Percentiles rank a stretch among this genome's conserved stretches.
phyloP scores from a whole-genome alignment of 495 filamentous ascomycete species.

The Penicillium flavigenum region DNA sequence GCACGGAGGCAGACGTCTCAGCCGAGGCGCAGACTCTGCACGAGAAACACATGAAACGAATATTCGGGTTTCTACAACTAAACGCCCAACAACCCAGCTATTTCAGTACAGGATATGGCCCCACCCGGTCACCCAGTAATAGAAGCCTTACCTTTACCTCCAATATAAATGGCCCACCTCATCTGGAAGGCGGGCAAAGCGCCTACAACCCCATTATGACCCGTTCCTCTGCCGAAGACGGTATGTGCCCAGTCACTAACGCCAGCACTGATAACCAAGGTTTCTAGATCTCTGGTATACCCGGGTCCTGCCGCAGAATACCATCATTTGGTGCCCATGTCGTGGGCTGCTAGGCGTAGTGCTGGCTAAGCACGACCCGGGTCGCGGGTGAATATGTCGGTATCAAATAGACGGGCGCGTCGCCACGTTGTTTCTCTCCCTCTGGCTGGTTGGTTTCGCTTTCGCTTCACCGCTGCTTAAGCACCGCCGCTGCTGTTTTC shows the following conservation, averaged over 20 bases:
- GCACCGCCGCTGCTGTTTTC: neutral
- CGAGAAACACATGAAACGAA: neutral
- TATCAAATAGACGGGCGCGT: neutral
- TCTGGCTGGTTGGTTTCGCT: constrained; percentile 4
- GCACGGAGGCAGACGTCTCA: neutral
- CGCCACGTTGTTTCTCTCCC: neutral
- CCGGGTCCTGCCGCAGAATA: neutral
- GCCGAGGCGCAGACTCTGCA: neutral
- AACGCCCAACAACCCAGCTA: neutral
- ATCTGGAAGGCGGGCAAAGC: neutral
- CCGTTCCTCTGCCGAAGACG: neutral
- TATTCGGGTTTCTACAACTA: neutral
- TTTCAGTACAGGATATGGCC: neutral
- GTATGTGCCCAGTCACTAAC: neutral
- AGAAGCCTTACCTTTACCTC: neutral
- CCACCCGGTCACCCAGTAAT: neutral
- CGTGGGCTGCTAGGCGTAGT: neutral
- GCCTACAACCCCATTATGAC: neutral
- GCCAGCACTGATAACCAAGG: neutral
- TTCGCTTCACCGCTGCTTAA: constrained; percentile 4
- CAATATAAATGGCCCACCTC: neutral
- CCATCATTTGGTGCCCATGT: neutral
- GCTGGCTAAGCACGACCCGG: constrained; percentile 1
- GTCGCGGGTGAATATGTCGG: constrained; percentile 1
- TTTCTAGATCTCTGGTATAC: neutral